Percentiles rank a stretch among this genome's conserved stretches.
Evolutionary conservation across 305 asterid genomes (phyloP).

Genomic region (Fraxinus albicans): DNA sequence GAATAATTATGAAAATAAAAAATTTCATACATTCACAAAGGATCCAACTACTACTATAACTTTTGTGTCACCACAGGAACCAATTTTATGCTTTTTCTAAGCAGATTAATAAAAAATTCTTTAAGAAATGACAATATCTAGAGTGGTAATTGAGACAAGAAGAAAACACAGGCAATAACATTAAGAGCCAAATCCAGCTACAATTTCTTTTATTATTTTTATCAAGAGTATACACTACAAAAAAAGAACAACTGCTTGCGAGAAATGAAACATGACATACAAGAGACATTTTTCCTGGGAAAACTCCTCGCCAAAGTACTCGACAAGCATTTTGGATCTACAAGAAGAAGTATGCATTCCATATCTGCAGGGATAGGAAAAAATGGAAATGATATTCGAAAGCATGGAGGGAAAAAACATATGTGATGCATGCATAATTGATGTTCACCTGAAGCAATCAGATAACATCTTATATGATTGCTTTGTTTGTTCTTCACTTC

Average conservation of each 20-base stretch:
- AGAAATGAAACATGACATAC: slow-evolving; percentile 42
- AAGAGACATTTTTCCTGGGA: slow-evolving; percentile 48
- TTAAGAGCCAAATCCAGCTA: not conserved
- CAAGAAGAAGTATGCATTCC: slow-evolving; percentile 61
- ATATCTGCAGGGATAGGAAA: slow-evolving; percentile 50
- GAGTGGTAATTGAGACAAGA: not conserved
- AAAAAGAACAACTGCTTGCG: not conserved
- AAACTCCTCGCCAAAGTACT: slow-evolving; percentile 80
- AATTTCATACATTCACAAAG: not conserved
- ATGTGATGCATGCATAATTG: slow-evolving; percentile 9
- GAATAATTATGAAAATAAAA: not conserved
- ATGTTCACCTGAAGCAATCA: slow-evolving; percentile 68
- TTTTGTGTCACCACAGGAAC: not conserved
- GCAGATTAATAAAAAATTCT: not conserved
- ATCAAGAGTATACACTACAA: not conserved
- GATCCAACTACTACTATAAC: not conserved
- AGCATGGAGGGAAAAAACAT: slow-evolving; percentile 13
- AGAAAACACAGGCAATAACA: slow-evolving; percentile 8
- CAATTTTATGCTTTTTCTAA: not conserved
- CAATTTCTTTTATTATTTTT: not conserved
- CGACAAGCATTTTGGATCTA: slow-evolving; percentile 71
- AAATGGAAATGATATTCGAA: slow-evolving; percentile 18
- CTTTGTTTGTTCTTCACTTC: slow-evolving; percentile 74
- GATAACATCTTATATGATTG: slow-evolving; percentile 72
- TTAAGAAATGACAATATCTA: not conserved